Evolutionary conservation across 2,329 filamentous ascomycete genomes (phyloP), one percentile per base, ranked within the genome.

Genomic region (Ambrosiella xylebori): DNA sequence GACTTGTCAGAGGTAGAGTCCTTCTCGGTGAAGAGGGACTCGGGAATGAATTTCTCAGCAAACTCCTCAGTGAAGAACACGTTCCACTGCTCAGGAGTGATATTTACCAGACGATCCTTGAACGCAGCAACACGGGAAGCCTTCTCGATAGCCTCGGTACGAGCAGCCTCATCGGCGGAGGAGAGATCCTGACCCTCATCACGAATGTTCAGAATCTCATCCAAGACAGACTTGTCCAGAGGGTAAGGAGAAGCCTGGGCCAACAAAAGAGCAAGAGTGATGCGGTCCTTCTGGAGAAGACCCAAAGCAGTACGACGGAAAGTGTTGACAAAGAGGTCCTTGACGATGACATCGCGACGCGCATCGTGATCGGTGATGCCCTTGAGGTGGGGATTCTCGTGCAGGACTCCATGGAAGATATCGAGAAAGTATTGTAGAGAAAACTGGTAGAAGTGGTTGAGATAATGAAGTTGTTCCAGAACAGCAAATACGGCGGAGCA

Each of bases 371-470:
- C 84, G 38, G 79, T 83, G 69, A 85, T 82, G 60, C 75, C 77
- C 17, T 79, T 78, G 56, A 93, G 75, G 61, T 81, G 82, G 65
- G 84, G 83, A 70, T 94, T 94, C 60, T 81, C 79, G 64, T 85
- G 85, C 44, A 98, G 77, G 7, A 98, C 93, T 5, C 85, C 82
- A 68, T 95, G 87, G 79, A 98, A 98, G 64, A 98, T 98, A 68
- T 96, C 87, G 58, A 95, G 80, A 73, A 98, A 98, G 72, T 95
- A 98, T 70, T 96, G 90, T 61, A 98, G 78, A 41, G 93, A 98
- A 76, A 98, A 98, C 69, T 97, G 94, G 71, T 98, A 98, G 73
- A 97, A 97, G 75, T 97, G 93, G 70, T 98, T 96, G 69, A 98
- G 84, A 68, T 96, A 94, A 71, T 97, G 91, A 59, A 98, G 80